Conservation (phyloP, 805 yeast species). For the Cyberlindnera lachancei region DNA sequence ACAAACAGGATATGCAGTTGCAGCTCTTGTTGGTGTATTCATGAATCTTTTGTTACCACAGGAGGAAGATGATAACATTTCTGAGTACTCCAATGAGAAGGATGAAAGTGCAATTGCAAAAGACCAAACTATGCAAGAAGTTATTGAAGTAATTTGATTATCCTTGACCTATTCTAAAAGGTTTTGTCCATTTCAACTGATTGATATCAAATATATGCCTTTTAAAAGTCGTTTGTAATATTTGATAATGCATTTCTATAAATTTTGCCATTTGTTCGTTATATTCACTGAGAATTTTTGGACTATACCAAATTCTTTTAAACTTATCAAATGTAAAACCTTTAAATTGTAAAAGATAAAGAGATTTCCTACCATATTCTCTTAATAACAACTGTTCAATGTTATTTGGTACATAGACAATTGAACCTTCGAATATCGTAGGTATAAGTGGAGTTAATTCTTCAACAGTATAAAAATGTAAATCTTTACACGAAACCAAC, state of each 20-base stretch:
- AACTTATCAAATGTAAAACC: conserved; percentile 32
- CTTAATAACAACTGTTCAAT: conserved; percentile 34
- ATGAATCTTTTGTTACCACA: conserved; percentile 57
- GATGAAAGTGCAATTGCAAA: conserved; percentile 6
- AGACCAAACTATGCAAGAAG: neutral
- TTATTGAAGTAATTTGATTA: no score
- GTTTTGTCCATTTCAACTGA: no score
- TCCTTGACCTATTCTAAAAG: no score
- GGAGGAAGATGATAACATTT: conserved; percentile 30
- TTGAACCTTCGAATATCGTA: conserved; percentile 52
- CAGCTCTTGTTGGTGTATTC: conserved; percentile 57
- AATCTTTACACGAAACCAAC: conserved; percentile 49
- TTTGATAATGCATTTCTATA: conserved; percentile 9
- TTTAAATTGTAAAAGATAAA: conserved; percentile 29
- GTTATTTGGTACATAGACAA: conserved; percentile 47
- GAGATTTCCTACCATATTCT: conserved; percentile 37
- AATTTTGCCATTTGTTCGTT: conserved; percentile 10
- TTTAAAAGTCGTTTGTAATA: conserved; percentile 16
- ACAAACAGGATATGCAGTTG: conserved; percentile 68
- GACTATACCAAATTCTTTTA: conserved; percentile 13
- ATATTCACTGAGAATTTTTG: conserved; percentile 10
- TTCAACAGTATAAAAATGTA: conserved; percentile 44
- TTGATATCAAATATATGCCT: conserved; percentile 17
- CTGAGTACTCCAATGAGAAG: conserved; percentile 13
- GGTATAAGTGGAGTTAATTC: conserved; percentile 46